Base-by-base conservation (phyloP, 2,329 filamentous ascomycete species). In the Epichloe sp. region DNA sequence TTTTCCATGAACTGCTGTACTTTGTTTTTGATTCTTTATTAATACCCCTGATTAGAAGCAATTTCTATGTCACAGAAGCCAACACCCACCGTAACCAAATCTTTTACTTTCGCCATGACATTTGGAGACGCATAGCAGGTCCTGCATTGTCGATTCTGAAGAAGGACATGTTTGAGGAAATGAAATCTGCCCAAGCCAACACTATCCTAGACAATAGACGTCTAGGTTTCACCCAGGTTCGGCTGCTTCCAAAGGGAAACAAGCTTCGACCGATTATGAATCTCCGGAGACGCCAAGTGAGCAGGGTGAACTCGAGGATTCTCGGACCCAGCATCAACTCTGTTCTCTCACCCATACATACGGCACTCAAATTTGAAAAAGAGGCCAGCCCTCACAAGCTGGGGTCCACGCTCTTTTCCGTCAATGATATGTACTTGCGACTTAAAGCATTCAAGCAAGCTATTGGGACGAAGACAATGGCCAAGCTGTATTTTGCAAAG, bases 31-130 rank as follows among this genome's bases (percentile, higher is more conserved):
- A 98, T 66, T 96, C 90, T 0, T 74, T 96, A 21, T 63, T 98
- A 51, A 86, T 97, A 59, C 91, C 93, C 10, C 74, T 98, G 7
- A 78, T 97, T 46, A 81, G 87, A 36, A 82, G 80, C 55, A 90
- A 93, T 60, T 98, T 98, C 61, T 91, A 97, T 62, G 86, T 96
- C 38, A 98, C 93, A 0, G 93, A 98, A 65, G 93, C 89, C 0
- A 89, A 81, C 55, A 73, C 75, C 1, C 81, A 95, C 62, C 82
- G 85, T 15, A 88, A 93, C 59, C 80, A 82, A 31, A 70, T 97
- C 1, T 95, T 95, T 65, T 98, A 88, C 68, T 97, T 96, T 63
- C 85, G 91, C 4, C 93, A 98, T 57, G 93, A 98, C 65, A 75
- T 93, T 10, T 98, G 93, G 93, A 80, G 79, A 48, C 76, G 76